phyloP scores from a whole-genome alignment of 106 monocot species.

The Apostasia ramifera region DNA sequence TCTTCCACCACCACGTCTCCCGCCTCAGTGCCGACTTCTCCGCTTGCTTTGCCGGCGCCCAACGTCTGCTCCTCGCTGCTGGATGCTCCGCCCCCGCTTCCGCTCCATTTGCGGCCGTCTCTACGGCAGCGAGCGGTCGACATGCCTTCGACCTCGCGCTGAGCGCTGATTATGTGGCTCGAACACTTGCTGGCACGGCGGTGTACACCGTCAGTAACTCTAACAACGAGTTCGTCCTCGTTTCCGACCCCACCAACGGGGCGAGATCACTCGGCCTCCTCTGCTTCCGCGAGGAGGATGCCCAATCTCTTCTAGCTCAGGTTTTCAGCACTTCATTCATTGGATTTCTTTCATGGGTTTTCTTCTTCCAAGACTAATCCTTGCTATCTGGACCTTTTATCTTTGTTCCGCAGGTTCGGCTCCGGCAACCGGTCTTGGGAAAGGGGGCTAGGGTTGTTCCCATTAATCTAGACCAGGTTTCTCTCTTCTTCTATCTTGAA shows the following conservation, averaged over 20 bases:
- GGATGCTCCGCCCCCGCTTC: conserved; percentile 8
- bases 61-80: conserved; percentile 22
- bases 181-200: conserved; percentile 61
- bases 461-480: conserved; percentile 92
- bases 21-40: conserved; percentile 31
- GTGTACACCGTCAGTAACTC: conserved; percentile 97
- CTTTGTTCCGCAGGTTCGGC: conserved; percentile 50
- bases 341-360: neutral
- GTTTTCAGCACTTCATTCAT: conserved; percentile 11
- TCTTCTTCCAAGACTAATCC: neutral
- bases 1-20: conserved; percentile 51
- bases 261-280: conserved; percentile 77
- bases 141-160: conserved; percentile 73
- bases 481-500: neutral
- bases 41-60: conserved; percentile 17
- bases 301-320: conserved; percentile 79
- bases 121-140: conserved; percentile 5
- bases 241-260: conserved; percentile 77
- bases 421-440: conserved; percentile 72
- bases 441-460: conserved; percentile 96
- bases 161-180: conserved; percentile 53
- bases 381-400: neutral
- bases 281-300: conserved; percentile 93
- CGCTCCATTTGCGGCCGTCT: neutral
- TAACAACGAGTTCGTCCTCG: conserved; percentile 92